phyloP scores from a whole-genome alignment of 768 basidiomycete genomes.

The Amanita fuliginea region DNA sequence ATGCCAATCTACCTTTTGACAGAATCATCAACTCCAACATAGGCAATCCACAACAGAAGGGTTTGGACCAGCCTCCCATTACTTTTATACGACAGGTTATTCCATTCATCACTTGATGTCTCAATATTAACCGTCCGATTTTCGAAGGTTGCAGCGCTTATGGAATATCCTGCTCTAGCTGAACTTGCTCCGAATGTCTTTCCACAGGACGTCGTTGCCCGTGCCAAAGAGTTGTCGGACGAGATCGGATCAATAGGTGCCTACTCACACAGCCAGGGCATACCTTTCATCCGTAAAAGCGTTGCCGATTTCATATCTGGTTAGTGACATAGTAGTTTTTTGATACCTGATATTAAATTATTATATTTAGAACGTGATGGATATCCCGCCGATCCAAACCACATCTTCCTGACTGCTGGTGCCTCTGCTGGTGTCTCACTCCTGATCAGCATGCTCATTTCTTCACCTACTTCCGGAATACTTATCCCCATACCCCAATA shows the following conservation, averaged over 20 bases:
- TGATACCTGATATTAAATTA: slow-evolving; percentile 4
- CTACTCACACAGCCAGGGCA: slow-evolving; percentile 92
- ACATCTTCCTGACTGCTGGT: slow-evolving; percentile 92
- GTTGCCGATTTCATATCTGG: slow-evolving; percentile 88
- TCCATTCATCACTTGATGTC: neutral
- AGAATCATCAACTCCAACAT: slow-evolving; percentile 93
- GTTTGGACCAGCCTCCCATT: slow-evolving; percentile 85
- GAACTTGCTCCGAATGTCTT: slow-evolving; percentile 69
- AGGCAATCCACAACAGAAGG: slow-evolving; percentile 95
- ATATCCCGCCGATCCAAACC: slow-evolving; percentile 65
- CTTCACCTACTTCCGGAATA: slow-evolving; percentile 57
- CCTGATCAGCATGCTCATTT: slow-evolving; percentile 70
- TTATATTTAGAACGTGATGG: slow-evolving; percentile 80
- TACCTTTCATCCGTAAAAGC: slow-evolving; percentile 75
- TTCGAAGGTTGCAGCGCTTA: slow-evolving; percentile 74
- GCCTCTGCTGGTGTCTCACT: slow-evolving; percentile 93
- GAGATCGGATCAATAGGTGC: slow-evolving; percentile 93
- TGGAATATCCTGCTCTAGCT: slow-evolving; percentile 84
- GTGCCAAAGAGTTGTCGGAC: slow-evolving; percentile 67
- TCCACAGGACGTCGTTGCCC: slow-evolving; percentile 75
- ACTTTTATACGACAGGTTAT: slow-evolving; percentile 87
- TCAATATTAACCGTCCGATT: neutral
- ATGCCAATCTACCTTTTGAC: slow-evolving; percentile 68
- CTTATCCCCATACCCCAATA: slow-evolving; percentile 98
- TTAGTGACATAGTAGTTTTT: slow-evolving; percentile 21